Conservation (phyloP, 106 monocot genomes). For the Allium cepa region DNA sequence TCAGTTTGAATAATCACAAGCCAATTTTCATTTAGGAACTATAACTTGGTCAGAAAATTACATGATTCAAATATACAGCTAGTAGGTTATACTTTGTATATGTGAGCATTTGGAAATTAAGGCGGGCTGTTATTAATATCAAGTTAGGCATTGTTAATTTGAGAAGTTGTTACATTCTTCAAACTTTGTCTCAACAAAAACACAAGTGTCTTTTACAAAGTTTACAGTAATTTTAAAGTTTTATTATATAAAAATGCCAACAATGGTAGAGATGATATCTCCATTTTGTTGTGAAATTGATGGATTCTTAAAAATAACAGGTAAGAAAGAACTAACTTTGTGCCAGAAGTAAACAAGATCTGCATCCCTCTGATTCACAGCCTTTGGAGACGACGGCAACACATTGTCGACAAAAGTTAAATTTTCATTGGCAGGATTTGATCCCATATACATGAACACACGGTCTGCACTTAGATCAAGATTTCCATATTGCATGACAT, state of each 20-base stretch:
- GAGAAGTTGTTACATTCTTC: too few species aligned
- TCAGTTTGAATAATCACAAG: neutral
- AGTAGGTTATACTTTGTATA: too few species aligned
- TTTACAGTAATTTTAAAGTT: conserved; percentile 2
- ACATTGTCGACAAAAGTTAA: conserved; percentile 63
- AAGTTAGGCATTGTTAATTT: too few species aligned
- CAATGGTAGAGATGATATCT: conserved; percentile 12
- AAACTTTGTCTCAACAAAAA: too few species aligned
- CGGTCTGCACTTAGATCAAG: conserved; percentile 28
- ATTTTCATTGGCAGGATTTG: conserved; percentile 76
- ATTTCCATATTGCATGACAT: conserved; percentile 91
- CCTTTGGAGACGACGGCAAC: conserved; percentile 32
- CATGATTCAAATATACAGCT: too few species aligned
- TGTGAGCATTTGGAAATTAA: too few species aligned
- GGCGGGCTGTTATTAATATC: too few species aligned
- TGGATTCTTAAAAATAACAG: conserved; percentile 24
- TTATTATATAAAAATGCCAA: conserved; percentile 45
- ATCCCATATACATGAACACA: conserved; percentile 67
- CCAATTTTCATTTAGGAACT: neutral
- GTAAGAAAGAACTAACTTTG: conserved; percentile 37
- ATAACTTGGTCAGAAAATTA: neutral
- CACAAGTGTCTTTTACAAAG: too few species aligned
- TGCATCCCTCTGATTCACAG: conserved; percentile 88
- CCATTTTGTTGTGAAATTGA: too few species aligned
- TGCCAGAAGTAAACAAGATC: conserved; percentile 88